Evolutionary conservation across 116 monocot species (phyloP), one percentile per base, ranked within the genome.

Genomic region (Dioscorea cayenensis): DNA sequence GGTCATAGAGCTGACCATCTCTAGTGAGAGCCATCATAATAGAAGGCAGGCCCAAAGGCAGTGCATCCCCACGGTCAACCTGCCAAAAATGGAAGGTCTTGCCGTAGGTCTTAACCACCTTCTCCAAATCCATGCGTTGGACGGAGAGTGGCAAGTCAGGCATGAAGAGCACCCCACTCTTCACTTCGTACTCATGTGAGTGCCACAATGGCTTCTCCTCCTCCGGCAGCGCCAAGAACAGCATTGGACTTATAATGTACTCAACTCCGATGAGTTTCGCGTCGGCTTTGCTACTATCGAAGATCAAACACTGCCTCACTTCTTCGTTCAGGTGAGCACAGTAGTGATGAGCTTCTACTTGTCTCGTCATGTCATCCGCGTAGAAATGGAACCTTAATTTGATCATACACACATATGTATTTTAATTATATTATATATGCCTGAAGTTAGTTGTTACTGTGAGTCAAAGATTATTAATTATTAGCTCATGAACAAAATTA

Each of bases 41-140:
- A 63, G 83, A 81, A 5, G 90, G 85, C 9, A 72, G 60, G 1
- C 94, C 94, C 14, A 90, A 32, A 1, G 90, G 87, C 21, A 90
- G 81, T 7, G 60, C 52, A 36, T 94, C 85, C 1, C 87, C 90
- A 4, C 73, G 65, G 73, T 94, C 87, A 5, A 90, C 85, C 75
- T 94, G 90, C 94, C 90, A 94, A 82, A 94, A 94, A 38, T 94
- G 94, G 81, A 87, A 70, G 49, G 90, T 87, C 83, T 94, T 90
- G 18, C 94, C 94, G 50, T 90, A 94, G 8, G 90, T 93, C 76
- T 81, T 78, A 80, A 70, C 74, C 32, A 93, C 68, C 75, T 85
- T 84, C 73, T 85, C 85, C 11, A 94, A 69, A 37, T 85, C 90
- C 14, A 13, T 23, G 65, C 94, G 80, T 77, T 83, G 80, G 32